Percentiles rank a stretch among this genome's conserved stretches.
Conservation (phyloP, 2,329 filamentous ascomycete species). For the Xylaria sp. region DNA sequence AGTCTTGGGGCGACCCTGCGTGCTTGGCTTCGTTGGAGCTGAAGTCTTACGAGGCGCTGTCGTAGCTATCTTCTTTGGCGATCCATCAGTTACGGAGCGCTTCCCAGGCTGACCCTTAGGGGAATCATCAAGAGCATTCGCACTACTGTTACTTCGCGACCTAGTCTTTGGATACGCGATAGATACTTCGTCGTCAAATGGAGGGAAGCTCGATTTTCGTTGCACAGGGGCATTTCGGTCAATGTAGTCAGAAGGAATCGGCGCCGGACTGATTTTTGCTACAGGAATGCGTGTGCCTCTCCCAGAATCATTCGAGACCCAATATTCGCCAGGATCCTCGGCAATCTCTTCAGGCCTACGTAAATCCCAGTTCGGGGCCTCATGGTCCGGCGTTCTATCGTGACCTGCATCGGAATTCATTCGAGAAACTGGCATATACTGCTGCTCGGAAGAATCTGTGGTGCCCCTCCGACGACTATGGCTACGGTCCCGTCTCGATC, state of each 20-base stretch:
- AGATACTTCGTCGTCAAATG: constrained; percentile 66
- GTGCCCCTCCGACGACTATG: constrained; percentile 50
- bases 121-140: constrained; percentile 66
- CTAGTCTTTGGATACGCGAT: constrained; percentile 71
- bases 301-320: constrained; percentile 61
- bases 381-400: constrained; percentile 54
- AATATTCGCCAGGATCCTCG: constrained; percentile 66
- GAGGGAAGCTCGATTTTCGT: constrained; percentile 68
- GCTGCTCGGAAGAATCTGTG: constrained; percentile 50
- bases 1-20: constrained; percentile 69
- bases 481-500: constrained; percentile 58
- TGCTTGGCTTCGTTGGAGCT: constrained; percentile 54
- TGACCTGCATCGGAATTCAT: constrained; percentile 60
- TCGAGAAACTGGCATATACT: constrained; percentile 52
- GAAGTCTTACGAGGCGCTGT: constrained; percentile 59
- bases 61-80: constrained; percentile 63
- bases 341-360: constrained; percentile 82
- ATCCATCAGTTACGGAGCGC: constrained; percentile 61
- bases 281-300: constrained; percentile 88
- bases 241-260: constrained; percentile 76
- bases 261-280: constrained; percentile 80
- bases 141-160: constrained; percentile 73
- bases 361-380: constrained; percentile 74
- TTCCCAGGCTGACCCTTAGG: constrained; percentile 51
- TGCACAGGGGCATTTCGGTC: constrained; percentile 78